Evolutionary conservation across 2,329 filamentous ascomycete genomes (phyloP), one percentile per base, ranked within the genome.

Genomic region (Nigrospora sphaerica): DNA sequence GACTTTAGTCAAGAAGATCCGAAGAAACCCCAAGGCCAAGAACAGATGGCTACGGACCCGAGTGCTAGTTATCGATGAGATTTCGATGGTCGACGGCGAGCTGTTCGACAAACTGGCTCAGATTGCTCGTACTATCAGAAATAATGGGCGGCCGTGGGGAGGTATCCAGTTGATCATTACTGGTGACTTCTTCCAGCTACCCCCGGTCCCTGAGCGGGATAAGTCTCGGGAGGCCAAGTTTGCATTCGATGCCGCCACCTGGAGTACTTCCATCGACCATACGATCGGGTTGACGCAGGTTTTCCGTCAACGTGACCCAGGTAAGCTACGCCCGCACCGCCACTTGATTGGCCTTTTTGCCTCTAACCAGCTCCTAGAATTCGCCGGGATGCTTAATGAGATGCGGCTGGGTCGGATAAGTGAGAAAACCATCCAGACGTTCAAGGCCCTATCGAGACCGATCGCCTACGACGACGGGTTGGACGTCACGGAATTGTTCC

Each of bases 21-120:
- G 87, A 56, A 80, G 83, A 48, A 96, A 97, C 54, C 75, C 79
- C 16, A 97, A 96, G 62, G 89, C 90, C 18, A 92, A 87, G 62
- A 85, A 82, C 52, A 80, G 92, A 36, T 98, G 95, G 95, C 69
- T 95, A 53, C 81, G 83, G 47, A 95, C 90, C 1, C 95, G 91
- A 60, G 81, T 89, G 12, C 77, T 98, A 19, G 77, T 98, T 54
- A 80, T 98, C 57, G 93, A 98, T 65, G 93, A 98, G 63, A 84
- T 98, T 4, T 97, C 93, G 12, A 98, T 98, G 95, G 91, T 98
- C 5, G 93, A 98, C 57, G 93, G 89, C 1, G 91, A 96, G 32
- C 74, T 98, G 0, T 98, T 97, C 55, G 93, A 98, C 70, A 98
- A 98, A 65, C 77, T 98, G 16, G 90, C 95, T 51, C 80, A 86